Conservation (phyloP, 495 filamentous ascomycete genomes). For the Lophiostoma macrostomum region DNA sequence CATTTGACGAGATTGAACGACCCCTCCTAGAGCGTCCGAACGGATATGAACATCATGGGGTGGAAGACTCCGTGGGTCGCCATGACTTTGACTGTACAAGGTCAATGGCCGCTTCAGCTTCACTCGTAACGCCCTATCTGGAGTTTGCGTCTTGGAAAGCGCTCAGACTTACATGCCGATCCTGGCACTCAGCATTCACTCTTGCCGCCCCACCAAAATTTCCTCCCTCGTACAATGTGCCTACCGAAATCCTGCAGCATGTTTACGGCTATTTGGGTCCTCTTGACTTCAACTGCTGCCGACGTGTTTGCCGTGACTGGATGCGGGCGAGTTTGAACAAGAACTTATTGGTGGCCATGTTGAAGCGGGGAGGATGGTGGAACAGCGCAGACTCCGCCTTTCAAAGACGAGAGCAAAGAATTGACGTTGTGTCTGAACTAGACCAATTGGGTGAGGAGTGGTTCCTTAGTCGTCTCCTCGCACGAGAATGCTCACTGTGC, state of each 20-base stretch:
- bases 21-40: conserved; percentile 16
- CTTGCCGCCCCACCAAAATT: conserved; percentile 40
- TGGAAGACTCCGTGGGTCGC: neutral
- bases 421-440: neutral
- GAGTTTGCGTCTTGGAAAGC: conserved; percentile 29
- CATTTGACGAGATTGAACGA: conserved; percentile 13
- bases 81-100: too few relatives aligned
- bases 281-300: conserved; percentile 64
- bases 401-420: conserved; percentile 23
- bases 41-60: neutral
- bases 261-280: conserved; percentile 57
- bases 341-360: conserved; percentile 51
- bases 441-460: conserved; percentile 47
- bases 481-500: conserved; percentile 59
- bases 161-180: conserved; percentile 39
- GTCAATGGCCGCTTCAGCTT: neutral
- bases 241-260: conserved; percentile 60
- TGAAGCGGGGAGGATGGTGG: conserved; percentile 61
- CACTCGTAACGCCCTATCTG: conserved; percentile 19
- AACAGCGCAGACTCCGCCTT: conserved; percentile 45
- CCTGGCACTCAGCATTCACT: conserved; percentile 30
- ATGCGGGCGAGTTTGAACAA: conserved; percentile 60
- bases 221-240: conserved; percentile 41
- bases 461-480: conserved; percentile 58
- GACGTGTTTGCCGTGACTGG: conserved; percentile 65